Evolutionary conservation across 2,329 filamentous ascomycete species (phyloP).

Genomic region (Pseudocercospora fijiensis): DNA sequence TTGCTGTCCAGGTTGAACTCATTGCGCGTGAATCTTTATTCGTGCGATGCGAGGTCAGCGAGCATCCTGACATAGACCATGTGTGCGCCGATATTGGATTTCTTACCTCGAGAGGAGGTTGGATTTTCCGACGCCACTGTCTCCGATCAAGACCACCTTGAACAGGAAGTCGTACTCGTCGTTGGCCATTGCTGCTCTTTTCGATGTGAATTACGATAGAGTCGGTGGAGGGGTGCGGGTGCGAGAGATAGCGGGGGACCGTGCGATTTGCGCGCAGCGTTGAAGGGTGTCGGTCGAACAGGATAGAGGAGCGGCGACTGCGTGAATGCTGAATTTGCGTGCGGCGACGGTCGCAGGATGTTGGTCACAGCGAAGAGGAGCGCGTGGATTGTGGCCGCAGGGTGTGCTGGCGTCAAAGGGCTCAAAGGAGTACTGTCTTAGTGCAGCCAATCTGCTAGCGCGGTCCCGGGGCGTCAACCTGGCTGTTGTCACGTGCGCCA

Average conservation of each 20-base stretch:
- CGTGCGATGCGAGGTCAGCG: constrained; percentile 35
- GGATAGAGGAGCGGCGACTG: not conserved
- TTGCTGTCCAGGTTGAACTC: constrained; percentile 99
- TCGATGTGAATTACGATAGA: constrained; percentile 8
- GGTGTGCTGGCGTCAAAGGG: not conserved
- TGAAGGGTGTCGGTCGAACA: not conserved
- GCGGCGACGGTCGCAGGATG: constrained; percentile 1
- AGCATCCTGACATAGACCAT: not conserved
- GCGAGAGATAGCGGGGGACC: not conserved
- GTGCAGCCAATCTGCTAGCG: not conserved
- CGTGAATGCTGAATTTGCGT: not conserved
- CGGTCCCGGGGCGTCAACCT: not conserved
- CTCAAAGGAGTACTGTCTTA: constrained; percentile 12
- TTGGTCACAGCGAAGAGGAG: not conserved
- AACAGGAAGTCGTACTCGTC: constrained; percentile 98
- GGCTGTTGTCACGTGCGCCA: not conserved
- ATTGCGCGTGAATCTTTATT: constrained; percentile 83
- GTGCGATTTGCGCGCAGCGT: constrained; percentile 5
- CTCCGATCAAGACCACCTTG: constrained; percentile 99
- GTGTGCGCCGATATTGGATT: not conserved
- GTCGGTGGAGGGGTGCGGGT: constrained; percentile 7
- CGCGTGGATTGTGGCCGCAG: not conserved
- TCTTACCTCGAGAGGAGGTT: constrained; percentile 76
- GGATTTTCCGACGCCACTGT: constrained; percentile 99
- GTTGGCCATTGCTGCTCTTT: constrained; percentile 79